Evolutionary conservation across 1,139 yeast genomes (phyloP), one percentile per base, ranked within the genome.

Genomic region (Maudiozyma humilis): DNA sequence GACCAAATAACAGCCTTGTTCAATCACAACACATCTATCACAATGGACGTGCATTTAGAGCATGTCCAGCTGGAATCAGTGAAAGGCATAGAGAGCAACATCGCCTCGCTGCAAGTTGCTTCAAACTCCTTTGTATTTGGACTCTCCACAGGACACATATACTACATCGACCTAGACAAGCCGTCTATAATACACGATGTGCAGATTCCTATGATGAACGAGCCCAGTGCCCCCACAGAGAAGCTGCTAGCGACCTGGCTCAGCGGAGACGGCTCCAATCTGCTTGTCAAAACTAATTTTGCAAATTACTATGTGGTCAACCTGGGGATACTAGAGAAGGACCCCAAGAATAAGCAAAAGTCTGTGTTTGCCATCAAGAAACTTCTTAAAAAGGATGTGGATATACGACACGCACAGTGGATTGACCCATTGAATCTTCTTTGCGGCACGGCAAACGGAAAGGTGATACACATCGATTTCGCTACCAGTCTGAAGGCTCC

Each of bases 61-160:
- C 61, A 60, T 51, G 62, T 60, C 3, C 59, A 57, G 38, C 46
- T 60, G 36, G 59, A 56, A 17, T 59, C 59, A 36, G 50, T 60
- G 12, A 49, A 52, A 40, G 57, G 54, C 41, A 44, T 56, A 13
- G 48, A 52, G 16, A 46, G 47, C 19, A 56, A 59, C 31, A 51
- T 60, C 12, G 51, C 56, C 27, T 44, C 57, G 4, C 35, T 60
- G 32, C 56, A 51, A 41, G 63, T 59, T 7, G 50, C 47, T 30
- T 36, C 46, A 2, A 59, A 60, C 40, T 46, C 49, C 2, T 51
- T 60, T 49, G 51, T 57, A 30, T 55, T 60, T 46, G 57, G 56
- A 4, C 42, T 59, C 39, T 51, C 47, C 30, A 44, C 54, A n/a
- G 64, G 64, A n/a, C 43, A 50, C 19, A 30, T 60, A 32, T 58